Evolutionary conservation across 148 eudicot genomes (phyloP).

Genomic region (Rhododendron mucronatum): DNA sequence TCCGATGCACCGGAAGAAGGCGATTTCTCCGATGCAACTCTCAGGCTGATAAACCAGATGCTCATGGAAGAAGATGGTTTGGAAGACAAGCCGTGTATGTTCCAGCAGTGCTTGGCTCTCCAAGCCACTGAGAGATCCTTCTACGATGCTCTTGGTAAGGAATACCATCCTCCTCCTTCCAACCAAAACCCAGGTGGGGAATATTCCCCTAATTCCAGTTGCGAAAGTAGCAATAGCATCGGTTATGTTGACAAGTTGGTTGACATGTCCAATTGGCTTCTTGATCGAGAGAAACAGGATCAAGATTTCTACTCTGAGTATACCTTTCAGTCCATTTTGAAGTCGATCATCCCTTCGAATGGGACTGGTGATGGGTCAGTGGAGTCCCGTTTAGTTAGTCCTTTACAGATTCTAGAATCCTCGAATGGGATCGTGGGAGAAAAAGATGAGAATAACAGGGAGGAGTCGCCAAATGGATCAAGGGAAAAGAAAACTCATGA

Average conservation of each 20-base stretch:
- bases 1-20: conserved; percentile 12
- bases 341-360: conserved; percentile 25
- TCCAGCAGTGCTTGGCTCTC: conserved; percentile 41
- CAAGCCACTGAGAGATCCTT: conserved; percentile 66
- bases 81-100: conserved; percentile 36
- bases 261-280: conserved; percentile 6
- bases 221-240: conserved; percentile 1
- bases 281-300: conserved; percentile 5
- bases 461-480: conserved; percentile 5
- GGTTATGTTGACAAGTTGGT: neutral
- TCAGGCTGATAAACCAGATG: conserved; percentile 46
- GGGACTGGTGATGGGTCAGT: conserved; percentile 15
- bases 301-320: conserved; percentile 10
- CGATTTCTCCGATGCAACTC: conserved; percentile 44
- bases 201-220: neutral
- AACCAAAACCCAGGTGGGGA: conserved; percentile 7
- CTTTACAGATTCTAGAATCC: conserved; percentile 4
- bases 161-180: conserved; percentile 21
- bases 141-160: conserved; percentile 42
- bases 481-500: conserved; percentile 37
- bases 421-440: conserved; percentile 7
- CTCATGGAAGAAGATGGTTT: conserved; percentile 54
- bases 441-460: neutral
- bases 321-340: conserved; percentile 18
- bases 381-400: conserved; percentile 23